Conservation (phyloP, 495 filamentous ascomycete genomes). For the Penicillium turbatum region DNA sequence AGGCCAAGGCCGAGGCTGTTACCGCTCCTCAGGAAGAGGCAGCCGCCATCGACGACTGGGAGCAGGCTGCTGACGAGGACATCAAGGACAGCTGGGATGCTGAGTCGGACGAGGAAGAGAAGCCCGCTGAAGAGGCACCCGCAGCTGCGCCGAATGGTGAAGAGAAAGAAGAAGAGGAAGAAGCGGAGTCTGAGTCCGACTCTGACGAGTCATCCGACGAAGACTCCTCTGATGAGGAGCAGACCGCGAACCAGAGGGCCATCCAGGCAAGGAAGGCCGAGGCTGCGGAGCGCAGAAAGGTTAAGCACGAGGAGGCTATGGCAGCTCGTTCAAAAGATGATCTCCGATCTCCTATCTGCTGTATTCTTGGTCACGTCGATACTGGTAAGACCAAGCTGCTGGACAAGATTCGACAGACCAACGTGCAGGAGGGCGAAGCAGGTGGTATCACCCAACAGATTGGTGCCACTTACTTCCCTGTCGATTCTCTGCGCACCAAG, state of each 20-base stretch:
- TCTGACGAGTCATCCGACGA: constrained; percentile 52
- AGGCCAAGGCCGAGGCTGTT: constrained; percentile 56
- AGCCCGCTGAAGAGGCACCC: constrained; percentile 27
- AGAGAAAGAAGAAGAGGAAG: constrained; percentile 23
- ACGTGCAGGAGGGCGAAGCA: constrained; percentile 98
- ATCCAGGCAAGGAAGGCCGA: constrained; percentile 77
- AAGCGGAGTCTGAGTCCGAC: constrained; percentile 36
- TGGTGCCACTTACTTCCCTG: constrained; percentile 98
- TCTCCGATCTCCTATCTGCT: constrained; percentile 96
- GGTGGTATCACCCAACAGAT: constrained; percentile 99
- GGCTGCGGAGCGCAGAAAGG: constrained; percentile 82
- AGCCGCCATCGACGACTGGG: constrained; percentile 79
- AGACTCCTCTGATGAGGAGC: constrained; percentile 64
- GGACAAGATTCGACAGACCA: constrained; percentile 98
- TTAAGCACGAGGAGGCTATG: constrained; percentile 84
- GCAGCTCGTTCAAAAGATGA: constrained; percentile 90
- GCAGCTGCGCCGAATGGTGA: constrained; percentile 28
- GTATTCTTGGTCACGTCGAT: constrained; percentile 99
- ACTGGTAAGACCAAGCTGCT: constrained; percentile 98
- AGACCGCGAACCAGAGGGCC: constrained; percentile 61
- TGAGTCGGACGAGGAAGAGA: constrained; percentile 65
- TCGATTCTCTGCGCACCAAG: constrained; percentile 87
- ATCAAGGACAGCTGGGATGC: constrained; percentile 97
- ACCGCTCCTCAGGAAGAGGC: constrained; percentile 52
- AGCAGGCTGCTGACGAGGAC: constrained; percentile 72